Evolutionary conservation across 441 rosid genomes (phyloP).

Genomic region (Erodium trifolium): DNA sequence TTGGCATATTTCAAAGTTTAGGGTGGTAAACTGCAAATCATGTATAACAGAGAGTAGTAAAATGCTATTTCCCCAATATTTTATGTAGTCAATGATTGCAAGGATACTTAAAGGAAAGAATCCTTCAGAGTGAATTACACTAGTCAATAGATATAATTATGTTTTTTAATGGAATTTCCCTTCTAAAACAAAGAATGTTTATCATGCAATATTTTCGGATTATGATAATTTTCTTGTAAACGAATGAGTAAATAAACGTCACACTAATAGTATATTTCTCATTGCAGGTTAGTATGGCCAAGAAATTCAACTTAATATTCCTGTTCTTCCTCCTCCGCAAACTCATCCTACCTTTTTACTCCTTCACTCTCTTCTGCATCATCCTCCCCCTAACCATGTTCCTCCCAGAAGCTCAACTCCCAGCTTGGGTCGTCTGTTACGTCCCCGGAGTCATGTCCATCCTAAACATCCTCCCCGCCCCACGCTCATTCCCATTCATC

Average conservation of each 20-base stretch:
- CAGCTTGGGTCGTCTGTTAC: conserved; percentile 86
- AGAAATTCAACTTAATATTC: conserved; percentile 82
- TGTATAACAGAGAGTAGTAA: too few species aligned
- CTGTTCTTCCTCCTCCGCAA: conserved; percentile 79
- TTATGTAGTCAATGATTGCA: too few species aligned
- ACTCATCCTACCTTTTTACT: conserved; percentile 84
- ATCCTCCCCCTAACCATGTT: conserved; percentile 80
- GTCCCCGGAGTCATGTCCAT: conserved; percentile 76
- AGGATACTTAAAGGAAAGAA: too few species aligned
- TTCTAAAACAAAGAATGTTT: background rate
- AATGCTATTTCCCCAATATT: too few species aligned
- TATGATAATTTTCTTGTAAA: background rate
- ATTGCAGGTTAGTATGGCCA: conserved; percentile 55
- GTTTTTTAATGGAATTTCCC: background rate
- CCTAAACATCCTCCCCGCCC: conserved; percentile 74
- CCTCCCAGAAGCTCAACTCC: conserved; percentile 78
- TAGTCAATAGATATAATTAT: too few species aligned
- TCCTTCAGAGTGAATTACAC: too few species aligned
- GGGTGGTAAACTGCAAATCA: too few species aligned
- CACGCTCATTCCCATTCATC: conserved; percentile 75
- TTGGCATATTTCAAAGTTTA: too few species aligned
- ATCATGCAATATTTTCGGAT: background rate
- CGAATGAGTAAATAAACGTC: background rate
- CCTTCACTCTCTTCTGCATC: conserved; percentile 87
- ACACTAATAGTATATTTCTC: conserved; percentile 3